These are phyloP conservation scores for Phytopythium cucurbitacearum DNA, from an alignment of 352 stramenopile genomes.

Conservation along the genomic window DNA sequence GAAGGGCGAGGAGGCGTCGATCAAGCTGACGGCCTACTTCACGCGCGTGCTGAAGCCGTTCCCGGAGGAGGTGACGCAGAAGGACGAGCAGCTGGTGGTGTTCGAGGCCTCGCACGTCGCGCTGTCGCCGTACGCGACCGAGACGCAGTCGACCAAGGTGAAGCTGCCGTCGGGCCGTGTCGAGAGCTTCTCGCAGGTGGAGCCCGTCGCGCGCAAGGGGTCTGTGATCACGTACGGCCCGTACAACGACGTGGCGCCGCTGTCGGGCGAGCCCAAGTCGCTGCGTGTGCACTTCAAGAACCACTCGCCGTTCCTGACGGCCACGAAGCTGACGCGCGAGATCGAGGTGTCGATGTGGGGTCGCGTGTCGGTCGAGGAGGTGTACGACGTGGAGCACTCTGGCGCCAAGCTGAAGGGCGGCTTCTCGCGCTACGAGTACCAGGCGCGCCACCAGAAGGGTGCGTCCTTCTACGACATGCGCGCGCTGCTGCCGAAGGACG, in stretches of 20 bases:
- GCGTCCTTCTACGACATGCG: constrained; percentile 78
- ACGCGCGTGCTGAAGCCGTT: constrained; percentile 78
- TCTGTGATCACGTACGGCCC: constrained; percentile 74
- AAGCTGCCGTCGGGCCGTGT: constrained; percentile 76
- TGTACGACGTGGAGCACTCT: constrained; percentile 85
- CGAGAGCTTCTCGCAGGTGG: constrained; percentile 59
- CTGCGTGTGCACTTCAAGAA: constrained; percentile 84
- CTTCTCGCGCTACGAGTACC: constrained; percentile 87
- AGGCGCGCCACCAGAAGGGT: constrained; percentile 47
- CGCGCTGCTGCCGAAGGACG: constrained; percentile 64
- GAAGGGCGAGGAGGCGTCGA: constrained; percentile 36
- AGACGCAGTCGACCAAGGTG: constrained; percentile 82
- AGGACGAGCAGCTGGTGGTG: constrained; percentile 82
- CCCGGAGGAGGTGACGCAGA: constrained; percentile 71
- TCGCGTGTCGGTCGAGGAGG: constrained; percentile 83
- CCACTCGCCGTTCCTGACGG: constrained; percentile 82
- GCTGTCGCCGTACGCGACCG: constrained; percentile 66
- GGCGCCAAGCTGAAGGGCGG: constrained; percentile 79
- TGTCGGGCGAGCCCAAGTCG: constrained; percentile 15
- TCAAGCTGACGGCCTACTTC: constrained; percentile 81
- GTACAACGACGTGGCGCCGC: constrained; percentile 52
- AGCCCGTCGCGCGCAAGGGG: constrained; percentile 67
- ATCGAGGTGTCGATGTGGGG: constrained; percentile 91
- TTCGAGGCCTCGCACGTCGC: constrained; percentile 68
- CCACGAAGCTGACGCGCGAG: constrained; percentile 80